These are phyloP conservation scores for Pyrus communis DNA, from an alignment of 306 rosid species.

Conservation along the genomic window DNA sequence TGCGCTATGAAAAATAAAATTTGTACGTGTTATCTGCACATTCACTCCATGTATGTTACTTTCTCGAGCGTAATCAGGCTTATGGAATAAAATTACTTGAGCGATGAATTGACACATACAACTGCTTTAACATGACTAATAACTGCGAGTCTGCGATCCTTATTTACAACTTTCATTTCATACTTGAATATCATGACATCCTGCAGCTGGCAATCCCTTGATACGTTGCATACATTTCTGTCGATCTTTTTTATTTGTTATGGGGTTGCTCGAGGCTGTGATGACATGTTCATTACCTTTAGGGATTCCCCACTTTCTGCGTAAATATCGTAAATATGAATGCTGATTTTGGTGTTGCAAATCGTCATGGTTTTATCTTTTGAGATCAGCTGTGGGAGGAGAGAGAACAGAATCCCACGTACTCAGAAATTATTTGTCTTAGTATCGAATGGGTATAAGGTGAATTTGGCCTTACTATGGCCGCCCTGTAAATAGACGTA, in stretches of 20 bases:
- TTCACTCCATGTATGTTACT: neutral
- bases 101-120: neutral
- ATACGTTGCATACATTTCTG: neutral
- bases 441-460: neutral
- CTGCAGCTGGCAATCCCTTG: neutral
- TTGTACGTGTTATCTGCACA: neutral
- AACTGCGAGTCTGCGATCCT: neutral
- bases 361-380: neutral
- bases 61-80: neutral
- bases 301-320: neutral
- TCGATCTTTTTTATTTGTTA: neutral
- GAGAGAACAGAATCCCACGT: neutral
- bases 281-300: neutral
- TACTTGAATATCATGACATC: too few species aligned
- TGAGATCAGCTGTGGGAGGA: neutral
- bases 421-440: neutral
- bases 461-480: neutral
- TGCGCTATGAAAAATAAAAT: neutral
- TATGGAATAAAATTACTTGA: neutral
- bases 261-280: neutral
- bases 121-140: neutral
- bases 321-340: neutral
- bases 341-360: neutral
- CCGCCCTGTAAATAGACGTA: neutral
- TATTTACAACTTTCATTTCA: neutral